These are phyloP conservation scores for Xylaria sp. DNA, from an alignment of 2,329 filamentous ascomycete genomes.

Conservation along the genomic window DNA sequence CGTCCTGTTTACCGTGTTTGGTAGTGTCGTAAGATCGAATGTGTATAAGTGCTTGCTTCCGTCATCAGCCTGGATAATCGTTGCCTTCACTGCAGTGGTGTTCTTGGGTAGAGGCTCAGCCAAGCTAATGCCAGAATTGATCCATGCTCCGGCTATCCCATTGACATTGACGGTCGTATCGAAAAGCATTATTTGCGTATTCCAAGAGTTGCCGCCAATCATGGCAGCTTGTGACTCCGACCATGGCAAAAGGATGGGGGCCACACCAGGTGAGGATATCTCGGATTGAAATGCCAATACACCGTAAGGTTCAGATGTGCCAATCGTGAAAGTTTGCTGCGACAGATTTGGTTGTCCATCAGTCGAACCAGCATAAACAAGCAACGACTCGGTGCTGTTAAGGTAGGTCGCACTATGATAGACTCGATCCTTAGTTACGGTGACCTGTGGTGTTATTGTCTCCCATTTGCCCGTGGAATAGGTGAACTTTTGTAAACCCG, in stretches of 20 bases:
- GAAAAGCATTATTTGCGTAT: constrained; percentile 76
- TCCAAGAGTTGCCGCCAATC: constrained; percentile 72
- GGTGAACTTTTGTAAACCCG: constrained; percentile 74
- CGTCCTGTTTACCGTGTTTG: constrained; percentile 75
- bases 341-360: constrained; percentile 64
- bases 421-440: constrained; percentile 69
- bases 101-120: constrained; percentile 64
- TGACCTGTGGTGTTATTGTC: constrained; percentile 49
- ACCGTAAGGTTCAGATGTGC: constrained; percentile 66
- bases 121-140: constrained; percentile 68
- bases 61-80: constrained; percentile 73
- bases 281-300: constrained; percentile 64
- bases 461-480: constrained; percentile 61
- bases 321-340: constrained; percentile 76
- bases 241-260: constrained; percentile 78
- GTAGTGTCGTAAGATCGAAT: constrained; percentile 75
- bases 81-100: constrained; percentile 61
- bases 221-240: constrained; percentile 72
- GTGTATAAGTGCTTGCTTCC: constrained; percentile 78
- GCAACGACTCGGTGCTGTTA: constrained; percentile 69
- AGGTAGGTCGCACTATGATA: constrained; percentile 81
- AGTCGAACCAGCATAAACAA: constrained; percentile 80
- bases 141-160: constrained; percentile 59
- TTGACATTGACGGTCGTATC: constrained; percentile 49
- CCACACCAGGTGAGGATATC: constrained; percentile 64